Base-by-base conservation (phyloP, 805 yeast species). In the Myxozyma mucilagina region DNA sequence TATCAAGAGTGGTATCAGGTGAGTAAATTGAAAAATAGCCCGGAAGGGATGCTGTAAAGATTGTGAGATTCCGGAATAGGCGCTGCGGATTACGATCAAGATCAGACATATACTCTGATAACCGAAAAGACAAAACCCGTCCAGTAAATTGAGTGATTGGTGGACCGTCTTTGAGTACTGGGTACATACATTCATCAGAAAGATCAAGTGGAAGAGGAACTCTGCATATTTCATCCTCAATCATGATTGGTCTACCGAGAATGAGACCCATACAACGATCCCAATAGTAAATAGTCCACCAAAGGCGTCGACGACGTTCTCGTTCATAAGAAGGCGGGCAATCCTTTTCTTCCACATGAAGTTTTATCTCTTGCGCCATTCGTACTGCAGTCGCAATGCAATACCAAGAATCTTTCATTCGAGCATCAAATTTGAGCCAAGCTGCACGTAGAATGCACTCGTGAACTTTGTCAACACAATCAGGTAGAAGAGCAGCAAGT, bases 251-350 rank as follows among this genome's bases (percentile, higher is more conserved):
- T 52, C 67, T 59, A 20, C 64, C 64, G 11, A 63, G 50, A 20
- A 53, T 57, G 24, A 61, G 52, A 7, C 62, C 61, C 57, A 63
- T 47, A 20, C 60, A 48, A 18, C 67, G 56, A 41, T 63, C 67
- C 67, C 67, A 63, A 45, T 63, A 54, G 54, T 63, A 63, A 24
- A 63, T 53, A 1, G 59, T 61, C 67, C 67, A 63, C 67, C 67
- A 63, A 9, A 63, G 50, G 16, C 67, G 56, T 13, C 67, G 57
- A 11, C 63, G 47, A 18, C 57, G 56, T 49, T 63, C 67, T 20
- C 67, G 64, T 36, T 63, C 67, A 43, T 52, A 63, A 42, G 66
- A 43, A 8, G 59, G 53, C 18, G 61, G 62, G 24, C 54, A 24
- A 39, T 57, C 57, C n/a, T 52, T 52, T 36, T 61, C 67, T 44